These are phyloP conservation scores for Tympanopsis confertula DNA, from an alignment of 2,329 filamentous ascomycete species.

Conservation along the genomic window DNA sequence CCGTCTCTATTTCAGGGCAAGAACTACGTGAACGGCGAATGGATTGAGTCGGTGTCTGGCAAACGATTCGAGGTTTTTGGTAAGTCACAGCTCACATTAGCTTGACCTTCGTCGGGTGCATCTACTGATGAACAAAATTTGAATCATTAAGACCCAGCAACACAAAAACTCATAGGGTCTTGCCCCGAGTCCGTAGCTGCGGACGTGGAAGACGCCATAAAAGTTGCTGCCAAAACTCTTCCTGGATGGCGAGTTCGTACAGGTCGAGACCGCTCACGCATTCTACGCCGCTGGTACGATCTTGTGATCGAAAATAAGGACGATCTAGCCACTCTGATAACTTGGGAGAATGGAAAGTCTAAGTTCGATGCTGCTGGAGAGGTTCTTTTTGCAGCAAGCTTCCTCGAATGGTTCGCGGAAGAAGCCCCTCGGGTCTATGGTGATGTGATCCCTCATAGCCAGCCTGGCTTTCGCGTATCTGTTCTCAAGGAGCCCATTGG, in stretches of 20 bases:
- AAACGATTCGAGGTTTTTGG: conserved; percentile 60
- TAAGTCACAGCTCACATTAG: conserved; percentile 12
- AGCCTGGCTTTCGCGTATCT: conserved; percentile 43
- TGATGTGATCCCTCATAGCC: conserved; percentile 41
- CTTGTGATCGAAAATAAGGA: conserved; percentile 50
- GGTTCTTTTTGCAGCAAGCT: conserved; percentile 39
- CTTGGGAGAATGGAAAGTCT: conserved; percentile 60
- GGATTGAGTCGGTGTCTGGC: conserved; percentile 55
- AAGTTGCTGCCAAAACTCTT: conserved; percentile 51
- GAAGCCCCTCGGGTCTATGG: conserved; percentile 45
- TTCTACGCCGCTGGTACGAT: conserved; percentile 50
- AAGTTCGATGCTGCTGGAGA: conserved; percentile 42
- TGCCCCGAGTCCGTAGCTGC: conserved; percentile 57
- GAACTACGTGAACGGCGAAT: conserved; percentile 62
- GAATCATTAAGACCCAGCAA: conserved; percentile 44
- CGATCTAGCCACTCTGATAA: conserved; percentile 53
- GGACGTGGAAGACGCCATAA: conserved; percentile 57
- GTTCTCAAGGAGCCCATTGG: conserved; percentile 55
- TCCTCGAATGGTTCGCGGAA: conserved; percentile 48
- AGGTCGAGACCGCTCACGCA: conserved; percentile 41
- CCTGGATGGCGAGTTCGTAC: conserved; percentile 41
- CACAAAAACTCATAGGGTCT: conserved; percentile 52
- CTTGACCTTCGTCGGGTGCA: not conserved
- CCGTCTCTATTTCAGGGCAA: conserved; percentile 45
- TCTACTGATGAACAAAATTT: conserved; percentile 3